Conservation (phyloP, 2,329 filamentous ascomycete genomes). For the Xylariales sp. region DNA sequence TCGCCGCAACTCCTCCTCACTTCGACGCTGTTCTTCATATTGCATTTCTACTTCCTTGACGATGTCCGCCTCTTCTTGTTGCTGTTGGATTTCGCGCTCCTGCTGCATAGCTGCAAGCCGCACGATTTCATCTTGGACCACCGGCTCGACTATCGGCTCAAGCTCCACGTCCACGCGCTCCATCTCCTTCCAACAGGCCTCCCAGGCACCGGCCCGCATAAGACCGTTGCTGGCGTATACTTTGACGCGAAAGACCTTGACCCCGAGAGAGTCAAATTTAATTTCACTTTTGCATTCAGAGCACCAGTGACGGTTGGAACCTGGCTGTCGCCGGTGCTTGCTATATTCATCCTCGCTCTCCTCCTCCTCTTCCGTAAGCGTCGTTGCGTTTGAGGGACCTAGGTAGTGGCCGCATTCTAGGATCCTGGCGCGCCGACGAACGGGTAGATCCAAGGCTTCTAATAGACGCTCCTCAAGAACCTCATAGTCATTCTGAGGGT, state of each 20-base stretch:
- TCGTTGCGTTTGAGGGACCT: constrained; percentile 65
- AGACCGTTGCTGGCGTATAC: constrained; percentile 95
- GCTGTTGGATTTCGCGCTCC: constrained; percentile 49
- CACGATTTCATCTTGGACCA: constrained; percentile 70
- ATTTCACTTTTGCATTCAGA: constrained; percentile 66
- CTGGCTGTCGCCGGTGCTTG: constrained; percentile 49
- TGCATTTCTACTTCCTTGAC: constrained; percentile 50
- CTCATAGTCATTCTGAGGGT: constrained; percentile 84
- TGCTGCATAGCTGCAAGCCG: constrained; percentile 62
- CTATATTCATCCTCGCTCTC: constrained; percentile 60
- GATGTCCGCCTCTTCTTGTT: constrained; percentile 49
- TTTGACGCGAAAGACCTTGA: constrained; percentile 79
- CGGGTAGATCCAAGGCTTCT: constrained; percentile 77
- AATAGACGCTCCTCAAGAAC: constrained; percentile 81
- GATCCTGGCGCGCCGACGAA: constrained; percentile 72
- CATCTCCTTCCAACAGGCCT: constrained; percentile 96
- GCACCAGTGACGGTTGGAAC: constrained; percentile 65
- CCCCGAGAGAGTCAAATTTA: constrained; percentile 64
- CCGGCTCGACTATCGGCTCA: constrained; percentile 74
- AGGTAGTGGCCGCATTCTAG: constrained; percentile 83
- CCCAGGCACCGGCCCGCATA: constrained; percentile 92
- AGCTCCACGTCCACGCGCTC: constrained; percentile 97
- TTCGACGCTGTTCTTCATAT: constrained; percentile 51
- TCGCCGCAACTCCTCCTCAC: constrained; percentile 41
- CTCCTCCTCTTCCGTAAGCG: constrained; percentile 52